Evolutionary conservation across 495 filamentous ascomycete species (phyloP).

Genomic region (Neurospora sp.): DNA sequence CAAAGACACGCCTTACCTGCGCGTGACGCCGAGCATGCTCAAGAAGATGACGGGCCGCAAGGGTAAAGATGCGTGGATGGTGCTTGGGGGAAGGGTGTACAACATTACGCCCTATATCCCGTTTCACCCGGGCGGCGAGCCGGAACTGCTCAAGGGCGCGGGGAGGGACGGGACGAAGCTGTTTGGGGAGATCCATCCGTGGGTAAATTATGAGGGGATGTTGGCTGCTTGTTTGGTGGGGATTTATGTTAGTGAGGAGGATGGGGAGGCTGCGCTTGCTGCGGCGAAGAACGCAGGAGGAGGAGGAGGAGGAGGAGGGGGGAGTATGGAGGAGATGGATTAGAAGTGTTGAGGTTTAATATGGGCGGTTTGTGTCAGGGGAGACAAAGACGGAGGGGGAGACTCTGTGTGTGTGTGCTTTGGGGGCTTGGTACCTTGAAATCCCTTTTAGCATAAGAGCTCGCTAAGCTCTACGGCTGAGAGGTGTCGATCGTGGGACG

Average conservation of each 20-base stretch:
- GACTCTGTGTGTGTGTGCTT: neutral
- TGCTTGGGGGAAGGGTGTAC: constrained; percentile 78
- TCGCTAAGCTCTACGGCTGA: neutral
- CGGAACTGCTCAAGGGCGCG: constrained; percentile 71
- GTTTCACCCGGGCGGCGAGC: constrained; percentile 87
- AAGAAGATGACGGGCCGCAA: constrained; percentile 65
- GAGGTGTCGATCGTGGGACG: neutral
- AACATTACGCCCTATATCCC: constrained; percentile 84
- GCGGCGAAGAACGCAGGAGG: constrained; percentile 32
- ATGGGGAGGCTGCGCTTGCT: constrained; percentile 23
- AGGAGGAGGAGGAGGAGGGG: constrained; percentile 1
- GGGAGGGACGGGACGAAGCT: constrained; percentile 68
- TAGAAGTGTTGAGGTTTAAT: constrained; percentile 16
- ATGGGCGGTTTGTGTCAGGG: neutral
- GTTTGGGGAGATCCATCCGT: constrained; percentile 89
- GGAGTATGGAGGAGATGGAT: constrained; percentile 59
- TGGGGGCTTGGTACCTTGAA: neutral
- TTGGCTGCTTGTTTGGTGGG: constrained; percentile 77
- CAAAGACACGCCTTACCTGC: constrained; percentile 34
- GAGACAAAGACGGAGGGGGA: neutral
- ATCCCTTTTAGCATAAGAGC: neutral
- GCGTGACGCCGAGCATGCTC: constrained; percentile 70
- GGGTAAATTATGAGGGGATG: constrained; percentile 98
- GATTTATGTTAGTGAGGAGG: constrained; percentile 70
- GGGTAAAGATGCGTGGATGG: constrained; percentile 81